Base-by-base conservation (phyloP, 1,139 yeast genomes). In the Saccharomyces hybrid region DNA sequence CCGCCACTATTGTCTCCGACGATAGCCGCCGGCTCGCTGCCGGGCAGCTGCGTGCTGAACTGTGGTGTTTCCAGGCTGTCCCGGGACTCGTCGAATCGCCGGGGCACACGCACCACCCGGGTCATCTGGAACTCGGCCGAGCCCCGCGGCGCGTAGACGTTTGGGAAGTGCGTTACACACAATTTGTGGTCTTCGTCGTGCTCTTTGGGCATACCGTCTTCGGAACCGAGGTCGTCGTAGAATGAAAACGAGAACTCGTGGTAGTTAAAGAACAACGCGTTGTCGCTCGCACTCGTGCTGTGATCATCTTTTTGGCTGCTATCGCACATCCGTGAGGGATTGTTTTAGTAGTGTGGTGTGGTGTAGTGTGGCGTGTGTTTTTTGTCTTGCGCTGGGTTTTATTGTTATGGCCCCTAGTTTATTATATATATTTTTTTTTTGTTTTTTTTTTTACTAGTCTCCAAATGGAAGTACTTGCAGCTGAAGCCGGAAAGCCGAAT, bases 111-210 rank as follows among this genome's bases (percentile, higher is more conserved):
- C 1, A 86, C 82, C 7, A 86, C 75, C 56, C 95, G 71, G 0
- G 88, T 81, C 6, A 62, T 57, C 6, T 60, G 51, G 59, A 67
- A 76, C 20, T 58, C 60, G 0, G 55, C 50, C 0, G 80, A 72
- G n/a, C 63, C 66, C 31, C 42, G 66, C 47, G 60, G 65, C 1
- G 62, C 70, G 59, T 78, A 75, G 6, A 78, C 73, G 60, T 85
- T 84, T 23, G 90, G 90, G 65, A 83, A 85, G 65, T 84, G 90
- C 50, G 83, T 83, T 8, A 82, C 68, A 30, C 81, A 79, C 5
- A 84, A 61, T 0, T 78, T 67, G 42, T 63, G 66, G 30, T 66
- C 63, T 53, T 67, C 69, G 20, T 52, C 57, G 49, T 66, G 69
- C 48, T 66, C 69, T 0, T 47, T 34, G 6, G 58, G 55, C 5